phyloP scores from a whole-genome alignment of 306 rosid genomes.

The Corylus avellana region DNA sequence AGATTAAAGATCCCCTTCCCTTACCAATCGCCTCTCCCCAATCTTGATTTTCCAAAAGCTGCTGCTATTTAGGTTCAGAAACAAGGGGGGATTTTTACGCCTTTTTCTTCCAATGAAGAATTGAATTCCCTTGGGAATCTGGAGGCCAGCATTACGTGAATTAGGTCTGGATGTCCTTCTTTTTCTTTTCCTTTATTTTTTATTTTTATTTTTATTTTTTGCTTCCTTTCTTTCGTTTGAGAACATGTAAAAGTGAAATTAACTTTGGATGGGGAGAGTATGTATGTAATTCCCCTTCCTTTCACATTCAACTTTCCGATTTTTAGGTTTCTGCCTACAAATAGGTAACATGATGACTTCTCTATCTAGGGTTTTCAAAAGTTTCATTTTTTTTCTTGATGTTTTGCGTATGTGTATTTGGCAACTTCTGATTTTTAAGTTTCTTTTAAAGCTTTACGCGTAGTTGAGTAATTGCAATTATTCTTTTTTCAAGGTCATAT shows the following conservation, averaged over 20 bases:
- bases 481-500: too few relatives aligned
- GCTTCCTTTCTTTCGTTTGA: neutral
- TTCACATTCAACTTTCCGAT: neutral
- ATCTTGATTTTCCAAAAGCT: neutral
- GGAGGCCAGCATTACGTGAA: neutral
- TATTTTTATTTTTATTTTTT: too few relatives aligned
- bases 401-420: too few relatives aligned
- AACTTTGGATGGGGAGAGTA: too few relatives aligned
- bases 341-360: neutral
- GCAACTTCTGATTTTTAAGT: too few relatives aligned
- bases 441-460: too few relatives aligned
- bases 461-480: too few relatives aligned
- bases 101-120: neutral
- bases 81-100: neutral
- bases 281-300: neutral
- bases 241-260: neutral
- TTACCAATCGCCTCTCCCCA: too few relatives aligned
- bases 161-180: neutral
- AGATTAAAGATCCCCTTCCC: too few relatives aligned
- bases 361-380: neutral
- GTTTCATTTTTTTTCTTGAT: neutral
- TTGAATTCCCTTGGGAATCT: neutral
- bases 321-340: neutral
- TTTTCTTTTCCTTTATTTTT: neutral
- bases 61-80: neutral